Base-by-base conservation (phyloP, 441 rosid species). In the Flueggea neowawraea region DNA sequence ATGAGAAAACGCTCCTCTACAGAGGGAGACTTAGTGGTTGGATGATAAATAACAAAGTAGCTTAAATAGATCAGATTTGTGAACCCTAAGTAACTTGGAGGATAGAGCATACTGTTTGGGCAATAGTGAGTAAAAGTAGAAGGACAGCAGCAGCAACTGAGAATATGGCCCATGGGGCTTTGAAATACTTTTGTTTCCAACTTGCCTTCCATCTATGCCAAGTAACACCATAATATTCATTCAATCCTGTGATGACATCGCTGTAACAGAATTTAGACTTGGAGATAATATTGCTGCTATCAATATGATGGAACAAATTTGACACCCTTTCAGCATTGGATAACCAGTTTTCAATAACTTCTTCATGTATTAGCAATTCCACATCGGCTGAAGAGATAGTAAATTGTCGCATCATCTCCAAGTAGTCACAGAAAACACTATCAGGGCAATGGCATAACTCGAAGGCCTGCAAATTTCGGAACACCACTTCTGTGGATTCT, bases 91-190 rank as follows among this genome's bases (percentile, higher is more conserved):
- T n/a, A 33, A 33, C 39, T 54, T 60, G 55, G 53, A 58, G 1
- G 45, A 60, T 13, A 4, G 66, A 55, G 44, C 48, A 66, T 5
- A 71, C 63, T 4, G 64, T 4, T 61, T 71, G 71, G 10, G 61
- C 57, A 22, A 66, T n/a, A 1, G 68, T 61, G 16, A 71, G 64
- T 12, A 53, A 12, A 1, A 71, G 61, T 11, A 66, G 52, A 51
- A 58, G 6, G 7, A 9, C 36, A 57, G 75, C 71, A 50, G 68
- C 71, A 28, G 47, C 0, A 11, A 72, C 17, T 13, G 68, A 66
- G 12, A 57, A 17, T 12, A 16, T 15, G 1, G 66, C n/a, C 69
- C 69, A 64, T 47, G 74, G 69, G 50, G 67, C 67, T 12, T 60
- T 32, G 16, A 69, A 69, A 55, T 58, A 64, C 48, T 54, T n/a